These are phyloP conservation scores for Trichophyton verrucosum DNA, from an alignment of 2,329 filamentous ascomycete genomes.

Conservation along the genomic window DNA sequence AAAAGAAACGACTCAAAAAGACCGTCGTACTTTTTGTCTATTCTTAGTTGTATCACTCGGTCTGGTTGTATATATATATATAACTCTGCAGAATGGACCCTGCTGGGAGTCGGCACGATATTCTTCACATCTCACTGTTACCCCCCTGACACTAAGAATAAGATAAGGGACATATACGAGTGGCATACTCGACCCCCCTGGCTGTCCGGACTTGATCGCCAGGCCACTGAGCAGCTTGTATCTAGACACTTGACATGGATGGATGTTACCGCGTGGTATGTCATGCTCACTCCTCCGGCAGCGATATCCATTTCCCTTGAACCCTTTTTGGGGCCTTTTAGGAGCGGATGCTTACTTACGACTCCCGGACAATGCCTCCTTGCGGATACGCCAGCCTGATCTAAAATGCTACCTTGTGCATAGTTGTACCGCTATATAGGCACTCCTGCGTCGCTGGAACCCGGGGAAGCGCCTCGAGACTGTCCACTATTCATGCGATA, in stretches of 20 bases:
- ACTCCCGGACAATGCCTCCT: neutral
- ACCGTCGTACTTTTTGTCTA: no score
- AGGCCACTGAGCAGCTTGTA: neutral
- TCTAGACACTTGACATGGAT: neutral
- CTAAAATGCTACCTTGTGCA: neutral
- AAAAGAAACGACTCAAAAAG: no score
- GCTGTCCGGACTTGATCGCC: neutral
- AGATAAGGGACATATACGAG: neutral
- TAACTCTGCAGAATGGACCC: no score
- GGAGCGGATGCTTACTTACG: neutral
- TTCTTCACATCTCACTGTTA: neutral
- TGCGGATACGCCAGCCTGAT: neutral
- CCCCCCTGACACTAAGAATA: neutral
- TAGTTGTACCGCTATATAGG: neutral
- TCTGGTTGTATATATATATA: no score
- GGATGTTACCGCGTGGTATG: neutral
- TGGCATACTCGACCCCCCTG: neutral
- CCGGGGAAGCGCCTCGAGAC: no score
- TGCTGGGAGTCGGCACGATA: no score
- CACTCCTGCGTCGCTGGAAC: neutral
- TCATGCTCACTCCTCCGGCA: neutral
- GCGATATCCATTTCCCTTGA: neutral
- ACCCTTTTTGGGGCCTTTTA: neutral
- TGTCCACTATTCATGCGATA: no score
- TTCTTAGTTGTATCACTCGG: no score